Conservation (phyloP, 2,329 filamentous ascomycete species). For the Fusarium ambrosium region DNA sequence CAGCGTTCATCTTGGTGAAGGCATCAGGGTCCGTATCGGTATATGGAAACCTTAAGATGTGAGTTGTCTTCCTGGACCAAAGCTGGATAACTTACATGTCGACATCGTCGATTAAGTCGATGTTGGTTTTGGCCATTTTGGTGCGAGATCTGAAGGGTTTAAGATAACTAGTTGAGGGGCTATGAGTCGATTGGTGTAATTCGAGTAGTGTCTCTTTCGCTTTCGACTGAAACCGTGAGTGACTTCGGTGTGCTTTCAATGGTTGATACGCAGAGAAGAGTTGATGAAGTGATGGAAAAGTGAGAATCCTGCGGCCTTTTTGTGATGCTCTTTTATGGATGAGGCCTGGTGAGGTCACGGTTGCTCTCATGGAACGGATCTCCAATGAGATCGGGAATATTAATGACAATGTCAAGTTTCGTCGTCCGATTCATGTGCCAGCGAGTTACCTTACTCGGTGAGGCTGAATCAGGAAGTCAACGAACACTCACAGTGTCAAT, state of each 20-base stretch:
- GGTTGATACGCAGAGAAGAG: neutral
- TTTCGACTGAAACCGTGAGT: neutral
- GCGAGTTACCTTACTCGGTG: constrained; percentile 10
- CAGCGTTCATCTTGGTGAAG: constrained; percentile 68
- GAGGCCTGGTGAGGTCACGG: neutral
- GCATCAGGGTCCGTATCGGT: constrained; percentile 70
- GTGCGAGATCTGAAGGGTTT: neutral
- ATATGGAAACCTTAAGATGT: constrained; percentile 79
- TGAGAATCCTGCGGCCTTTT: constrained; percentile 22
- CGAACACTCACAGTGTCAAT: neutral
- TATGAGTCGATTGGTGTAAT: neutral
- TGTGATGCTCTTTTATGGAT: neutral
- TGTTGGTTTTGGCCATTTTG: constrained; percentile 44
- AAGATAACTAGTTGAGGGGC: too few species aligned
- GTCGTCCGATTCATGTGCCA: neutral
- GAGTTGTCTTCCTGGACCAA: neutral
- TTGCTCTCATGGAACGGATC: neutral
- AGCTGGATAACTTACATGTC: constrained; percentile 38
- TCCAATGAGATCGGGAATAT: neutral
- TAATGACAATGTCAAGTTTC: neutral
- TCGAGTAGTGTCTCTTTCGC: neutral
- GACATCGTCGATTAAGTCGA: constrained; percentile 44
- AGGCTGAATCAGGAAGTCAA: constrained; percentile 1
- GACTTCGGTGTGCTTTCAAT: neutral
- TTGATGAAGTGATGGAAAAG: neutral